Evolutionary conservation across 768 basidiomycete genomes (phyloP), one percentile per base, ranked within the genome.

Genomic region (Russula virescens): DNA sequence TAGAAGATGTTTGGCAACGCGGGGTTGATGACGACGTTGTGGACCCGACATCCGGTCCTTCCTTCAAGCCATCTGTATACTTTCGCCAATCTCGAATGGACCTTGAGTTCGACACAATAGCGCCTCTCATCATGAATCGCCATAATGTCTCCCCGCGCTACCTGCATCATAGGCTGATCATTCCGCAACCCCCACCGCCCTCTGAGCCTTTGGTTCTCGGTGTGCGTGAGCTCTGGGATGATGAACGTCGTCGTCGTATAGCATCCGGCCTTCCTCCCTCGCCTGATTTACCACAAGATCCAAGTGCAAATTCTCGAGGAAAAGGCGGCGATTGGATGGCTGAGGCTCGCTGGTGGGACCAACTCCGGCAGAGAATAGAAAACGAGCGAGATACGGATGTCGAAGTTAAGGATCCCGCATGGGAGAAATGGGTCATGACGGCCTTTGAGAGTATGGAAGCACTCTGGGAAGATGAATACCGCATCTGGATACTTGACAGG

Each of bases 211-310:
- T 96, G 28, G 89, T 99, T 7, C 78, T 86, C 46, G 87, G 92
- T 69, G 89, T 98, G 50, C 86, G 91, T 65, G 96, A 98, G 74
- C 79, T 98, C 2, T 99, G 96, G 96, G 91, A 95, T 55, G 94
- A 98, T 69, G 96, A 99, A 75, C 83, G 89, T n/a, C 79, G 79
- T 13, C 83, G 94, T 10, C 80, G 95, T 21, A 72, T 74, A 26
- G 79, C 78, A 4, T 81, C 80, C 38, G 93, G 93, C 1, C 78
- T 94, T 38, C 70, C 82, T 62, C 85, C 93, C 6, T 83, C 89
- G 19, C 89, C 89, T 14, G 82, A 82, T 47, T 77, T 93, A 60
- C 90, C 92, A 16, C 73, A 83, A 38, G 87, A 88, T 71, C 81
- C 80, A 55, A 88, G 84, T 68, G 87, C 83, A 63, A 79, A 81